Conservation (phyloP, 2,329 filamentous ascomycete species). For the Diaporthe amygdali region DNA sequence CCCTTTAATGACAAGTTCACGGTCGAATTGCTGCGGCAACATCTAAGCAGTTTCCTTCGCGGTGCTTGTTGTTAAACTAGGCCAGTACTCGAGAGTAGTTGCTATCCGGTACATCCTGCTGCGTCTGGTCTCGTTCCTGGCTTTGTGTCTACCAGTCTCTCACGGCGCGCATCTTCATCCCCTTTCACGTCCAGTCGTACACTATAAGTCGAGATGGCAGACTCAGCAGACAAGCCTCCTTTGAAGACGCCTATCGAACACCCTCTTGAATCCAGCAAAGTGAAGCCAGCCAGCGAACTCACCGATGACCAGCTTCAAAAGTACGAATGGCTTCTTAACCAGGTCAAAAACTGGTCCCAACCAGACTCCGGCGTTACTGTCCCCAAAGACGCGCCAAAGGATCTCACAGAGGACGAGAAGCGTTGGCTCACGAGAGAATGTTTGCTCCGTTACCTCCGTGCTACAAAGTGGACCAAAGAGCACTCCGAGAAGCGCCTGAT, state of each 20-base stretch:
- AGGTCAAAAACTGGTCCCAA: constrained; percentile 68
- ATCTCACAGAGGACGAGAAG: constrained; percentile 77
- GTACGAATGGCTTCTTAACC: constrained; percentile 77
- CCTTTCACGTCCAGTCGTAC: neutral
- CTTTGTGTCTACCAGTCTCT: neutral
- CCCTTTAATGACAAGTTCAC: neutral
- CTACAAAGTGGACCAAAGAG: constrained; percentile 84
- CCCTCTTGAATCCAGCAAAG: constrained; percentile 63
- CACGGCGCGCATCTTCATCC: neutral
- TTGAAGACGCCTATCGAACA: constrained; percentile 61
- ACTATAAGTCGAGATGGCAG: neutral
- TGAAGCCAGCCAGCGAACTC: constrained; percentile 62
- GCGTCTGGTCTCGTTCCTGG: neutral
- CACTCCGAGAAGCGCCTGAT: constrained; percentile 81
- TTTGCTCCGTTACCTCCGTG: constrained; percentile 88
- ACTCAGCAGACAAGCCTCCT: constrained; percentile 13
- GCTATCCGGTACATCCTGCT: neutral
- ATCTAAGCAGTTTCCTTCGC: neutral
- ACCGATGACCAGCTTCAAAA: constrained; percentile 80
- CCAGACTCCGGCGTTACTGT: constrained; percentile 18
- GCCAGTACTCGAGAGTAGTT: neutral
- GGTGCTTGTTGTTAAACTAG: neutral
- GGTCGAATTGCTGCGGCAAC: neutral
- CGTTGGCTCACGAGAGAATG: constrained; percentile 94
- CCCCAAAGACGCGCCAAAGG: constrained; percentile 64